phyloP scores from a whole-genome alignment of 2,329 filamentous ascomycete genomes.

The Penicillium sp. region DNA sequence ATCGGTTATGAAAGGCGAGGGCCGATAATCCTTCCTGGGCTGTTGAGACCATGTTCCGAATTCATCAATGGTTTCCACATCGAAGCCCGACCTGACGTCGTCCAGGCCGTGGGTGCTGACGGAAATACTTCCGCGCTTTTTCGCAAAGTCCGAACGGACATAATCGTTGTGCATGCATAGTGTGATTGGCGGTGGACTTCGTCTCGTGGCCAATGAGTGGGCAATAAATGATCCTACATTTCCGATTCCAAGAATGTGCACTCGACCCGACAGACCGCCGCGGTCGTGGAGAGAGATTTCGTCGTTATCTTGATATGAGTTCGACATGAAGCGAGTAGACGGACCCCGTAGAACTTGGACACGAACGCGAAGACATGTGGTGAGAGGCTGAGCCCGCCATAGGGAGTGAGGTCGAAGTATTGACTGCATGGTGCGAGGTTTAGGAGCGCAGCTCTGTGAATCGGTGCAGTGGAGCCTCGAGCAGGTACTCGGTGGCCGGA shows the following conservation, averaged over 20 bases:
- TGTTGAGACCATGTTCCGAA: conserved; percentile 36
- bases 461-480: conserved; percentile 1
- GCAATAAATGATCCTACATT: conserved; percentile 81
- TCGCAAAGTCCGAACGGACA: conserved; percentile 38
- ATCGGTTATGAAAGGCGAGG: not conserved
- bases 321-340: conserved; percentile 23
- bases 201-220: conserved; percentile 65
- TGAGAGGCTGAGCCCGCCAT: conserved; percentile 29
- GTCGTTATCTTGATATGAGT: conserved; percentile 31
- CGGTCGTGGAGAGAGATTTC: conserved; percentile 15
- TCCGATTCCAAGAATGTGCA: conserved; percentile 78
- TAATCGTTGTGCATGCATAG: conserved; percentile 69
- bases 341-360: not conserved
- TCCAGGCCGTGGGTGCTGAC: conserved; percentile 43
- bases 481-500: not conserved
- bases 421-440: conserved; percentile 39
- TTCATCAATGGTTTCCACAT: conserved; percentile 43
- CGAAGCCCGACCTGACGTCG: conserved; percentile 47
- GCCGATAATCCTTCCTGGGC: conserved; percentile 23
- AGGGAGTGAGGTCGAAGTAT: conserved; percentile 36
- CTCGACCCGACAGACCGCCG: conserved; percentile 46
- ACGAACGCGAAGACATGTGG: conserved; percentile 14
- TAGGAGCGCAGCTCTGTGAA: conserved; percentile 14
- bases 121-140: conserved; percentile 34
- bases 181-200: conserved; percentile 70